Evolutionary conservation across 164 flowering plant genomes (phyloP), one percentile per base, ranked within the genome.

Genomic region (Vitis riparia): DNA sequence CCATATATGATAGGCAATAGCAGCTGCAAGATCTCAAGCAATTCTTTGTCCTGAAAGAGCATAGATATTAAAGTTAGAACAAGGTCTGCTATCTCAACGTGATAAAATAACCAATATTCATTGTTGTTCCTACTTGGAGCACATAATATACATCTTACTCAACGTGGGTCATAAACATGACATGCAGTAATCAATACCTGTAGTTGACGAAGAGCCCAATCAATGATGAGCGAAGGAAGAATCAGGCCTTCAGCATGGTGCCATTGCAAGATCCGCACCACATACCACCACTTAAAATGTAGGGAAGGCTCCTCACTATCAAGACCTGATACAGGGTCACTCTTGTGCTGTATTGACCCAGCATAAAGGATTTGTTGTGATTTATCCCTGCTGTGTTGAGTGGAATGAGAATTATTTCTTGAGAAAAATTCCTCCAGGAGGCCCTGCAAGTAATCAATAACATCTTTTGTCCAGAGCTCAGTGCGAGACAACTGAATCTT

Each of bases 401-500:
- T 64, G 47, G 86, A 76, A 66, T 82, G 80, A 73, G 89, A 77
- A 78, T 66, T 79, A 72, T 82, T 88, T 75, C 78, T 87, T 48
- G 85, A 72, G 19, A 80, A 67, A 62, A 84, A 83, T 69, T 96
- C 98, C 80, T 89, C 97, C 76, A 94, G 73, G 53, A 96, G 94
- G 69, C 19, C 11, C 73, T 93, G 95, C 83, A 96, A 78, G 78
- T 91, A 96, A 11, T 92, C 98, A 76, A 86, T 82, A 56, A 96
- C 83, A 86, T 96, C 98, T 80, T 88, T 96, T 50, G 99, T 93
- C 98, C 99, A 96, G 14, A 83, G 83, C 78, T 96, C 98, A 23
- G 97, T 78, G 69, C 98, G 92, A 59, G 89, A 72, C 30, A 82
- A 63, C 65, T 85, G 97, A 69, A 79, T 78, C 83, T 85, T 89